phyloP scores from a whole-genome alignment of 73 alveolate species.

The Durusdinium trenchii region DNA sequence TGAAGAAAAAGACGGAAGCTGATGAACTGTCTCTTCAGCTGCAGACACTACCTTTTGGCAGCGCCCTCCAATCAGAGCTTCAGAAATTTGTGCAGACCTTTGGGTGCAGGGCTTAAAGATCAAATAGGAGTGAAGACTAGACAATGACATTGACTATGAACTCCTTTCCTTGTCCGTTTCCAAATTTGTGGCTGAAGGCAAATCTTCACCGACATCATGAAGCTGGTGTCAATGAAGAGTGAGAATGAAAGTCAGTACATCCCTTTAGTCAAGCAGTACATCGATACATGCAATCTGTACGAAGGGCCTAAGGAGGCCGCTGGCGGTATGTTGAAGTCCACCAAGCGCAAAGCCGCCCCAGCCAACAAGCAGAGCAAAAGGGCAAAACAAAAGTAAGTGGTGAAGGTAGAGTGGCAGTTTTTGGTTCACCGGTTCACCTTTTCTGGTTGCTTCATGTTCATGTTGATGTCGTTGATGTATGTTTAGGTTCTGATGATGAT shows the following conservation, averaged over 20 bases:
- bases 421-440: too few relatives aligned
- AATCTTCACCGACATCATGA: not conserved
- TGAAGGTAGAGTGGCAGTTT: too few relatives aligned
- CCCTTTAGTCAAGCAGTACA: not conserved
- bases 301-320: slow-evolving; percentile 19
- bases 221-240: not conserved
- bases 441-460: too few relatives aligned
- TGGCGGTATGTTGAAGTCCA: not conserved
- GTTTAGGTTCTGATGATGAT: too few relatives aligned
- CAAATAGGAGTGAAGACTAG: too few relatives aligned
- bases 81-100: not conserved
- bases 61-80: not conserved
- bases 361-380: too few relatives aligned
- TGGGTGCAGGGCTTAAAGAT: not conserved
- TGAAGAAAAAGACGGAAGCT: slow-evolving; percentile 18
- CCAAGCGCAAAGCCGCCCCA: not conserved
- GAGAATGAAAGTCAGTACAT: not conserved
- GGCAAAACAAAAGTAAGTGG: too few relatives aligned
- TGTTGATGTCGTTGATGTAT: too few relatives aligned
- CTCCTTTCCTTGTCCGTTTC: too few relatives aligned
- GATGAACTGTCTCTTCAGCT: not conserved
- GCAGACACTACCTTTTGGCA: not conserved
- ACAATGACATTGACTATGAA: too few relatives aligned
- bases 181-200: not conserved
- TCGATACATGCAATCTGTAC: not conserved